A percentile compares a stretch with the other conserved stretches of the same genome.
Evolutionary conservation across 2,329 filamentous ascomycete genomes (phyloP).

Genomic region (Byssochlamys sp.): DNA sequence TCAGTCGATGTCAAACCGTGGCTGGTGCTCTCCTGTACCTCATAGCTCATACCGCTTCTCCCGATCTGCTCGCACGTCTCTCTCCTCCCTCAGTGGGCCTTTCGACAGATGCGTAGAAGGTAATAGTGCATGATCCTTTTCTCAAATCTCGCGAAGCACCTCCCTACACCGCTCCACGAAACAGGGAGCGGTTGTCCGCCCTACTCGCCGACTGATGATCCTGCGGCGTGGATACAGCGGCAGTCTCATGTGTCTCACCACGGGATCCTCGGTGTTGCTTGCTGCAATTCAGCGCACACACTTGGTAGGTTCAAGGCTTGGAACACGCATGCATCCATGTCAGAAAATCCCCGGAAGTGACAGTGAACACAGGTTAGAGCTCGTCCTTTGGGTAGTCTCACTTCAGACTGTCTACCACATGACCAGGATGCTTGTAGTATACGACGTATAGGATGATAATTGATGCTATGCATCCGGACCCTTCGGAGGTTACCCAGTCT

Average conservation of each 20-base stretch:
- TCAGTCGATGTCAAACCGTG: neutral
- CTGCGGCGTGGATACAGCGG: neutral
- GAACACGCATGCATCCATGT: conserved; percentile 1
- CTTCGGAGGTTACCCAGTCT: conserved; percentile 14
- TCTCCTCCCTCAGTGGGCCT: neutral
- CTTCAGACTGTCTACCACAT: neutral
- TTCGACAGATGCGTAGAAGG: neutral
- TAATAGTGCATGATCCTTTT: neutral
- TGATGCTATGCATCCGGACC: conserved; percentile 23
- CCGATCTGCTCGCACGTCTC: neutral
- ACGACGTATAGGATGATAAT: conserved; percentile 16
- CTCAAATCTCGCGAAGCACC: neutral
- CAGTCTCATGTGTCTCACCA: neutral
- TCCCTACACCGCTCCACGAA: neutral
- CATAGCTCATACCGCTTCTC: neutral
- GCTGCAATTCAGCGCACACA: neutral
- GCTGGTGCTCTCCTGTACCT: neutral
- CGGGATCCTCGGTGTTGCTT: neutral
- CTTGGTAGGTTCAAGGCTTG: neutral
- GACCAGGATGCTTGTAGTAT: neutral
- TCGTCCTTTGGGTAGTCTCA: conserved; percentile 2
- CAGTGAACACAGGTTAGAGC: neutral
- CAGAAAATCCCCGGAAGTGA: neutral
- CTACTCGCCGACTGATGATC: neutral
- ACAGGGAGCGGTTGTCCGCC: neutral